Conservation (phyloP, 2,329 filamentous ascomycete genomes). For the Colletotrichum paranaense region DNA sequence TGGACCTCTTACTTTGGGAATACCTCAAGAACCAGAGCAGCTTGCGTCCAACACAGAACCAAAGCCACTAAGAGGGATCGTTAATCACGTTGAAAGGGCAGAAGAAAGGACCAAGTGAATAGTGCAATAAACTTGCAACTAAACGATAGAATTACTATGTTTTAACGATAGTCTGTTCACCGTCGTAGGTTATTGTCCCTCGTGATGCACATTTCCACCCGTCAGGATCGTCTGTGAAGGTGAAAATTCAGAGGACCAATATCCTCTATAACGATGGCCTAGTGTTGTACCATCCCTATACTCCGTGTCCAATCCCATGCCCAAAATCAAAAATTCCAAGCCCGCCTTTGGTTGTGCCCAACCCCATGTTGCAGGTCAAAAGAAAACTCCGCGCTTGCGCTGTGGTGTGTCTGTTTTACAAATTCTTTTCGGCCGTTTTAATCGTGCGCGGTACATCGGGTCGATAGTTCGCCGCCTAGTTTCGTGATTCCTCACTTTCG, state of each 20-base stretch:
- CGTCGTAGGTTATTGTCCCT: neutral
- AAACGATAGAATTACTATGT: conserved; percentile 17
- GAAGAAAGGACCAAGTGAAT: neutral
- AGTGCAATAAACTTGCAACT: conserved; percentile 13
- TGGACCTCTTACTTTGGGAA: too few relatives aligned
- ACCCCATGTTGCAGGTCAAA: neutral
- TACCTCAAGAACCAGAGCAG: too few relatives aligned
- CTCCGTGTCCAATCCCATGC: neutral
- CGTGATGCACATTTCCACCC: neutral
- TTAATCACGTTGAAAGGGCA: neutral
- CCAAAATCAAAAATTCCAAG: neutral
- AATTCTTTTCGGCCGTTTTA: conserved; percentile 31
- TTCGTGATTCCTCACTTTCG: neutral
- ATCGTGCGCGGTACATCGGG: conserved; percentile 15
- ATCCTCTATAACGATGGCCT: neutral
- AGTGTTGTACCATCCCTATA: neutral
- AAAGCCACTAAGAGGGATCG: too few relatives aligned
- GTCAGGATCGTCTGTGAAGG: neutral
- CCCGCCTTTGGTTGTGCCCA: neutral
- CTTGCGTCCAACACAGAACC: too few relatives aligned
- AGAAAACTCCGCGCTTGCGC: conserved; percentile 35
- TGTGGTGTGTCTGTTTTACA: conserved; percentile 28
- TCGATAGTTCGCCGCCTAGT: neutral
- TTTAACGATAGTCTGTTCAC: conserved; percentile 31
- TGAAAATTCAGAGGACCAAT: neutral